phyloP scores from a whole-genome alignment of 805 yeast species.

The Yamadazyma nakazawae region DNA sequence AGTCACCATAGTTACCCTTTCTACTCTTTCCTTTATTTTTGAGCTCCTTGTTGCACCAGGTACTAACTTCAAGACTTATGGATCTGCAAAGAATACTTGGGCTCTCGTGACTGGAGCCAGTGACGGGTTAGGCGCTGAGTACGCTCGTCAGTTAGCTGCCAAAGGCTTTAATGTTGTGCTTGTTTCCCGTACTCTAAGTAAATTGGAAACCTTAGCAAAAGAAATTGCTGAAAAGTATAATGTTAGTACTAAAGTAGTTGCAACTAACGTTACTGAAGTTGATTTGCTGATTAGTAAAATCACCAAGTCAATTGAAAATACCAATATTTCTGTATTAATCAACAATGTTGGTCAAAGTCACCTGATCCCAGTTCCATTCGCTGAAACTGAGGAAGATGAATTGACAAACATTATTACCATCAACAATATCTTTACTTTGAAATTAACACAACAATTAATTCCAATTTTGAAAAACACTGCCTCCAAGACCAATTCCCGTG shows the following conservation, averaged over 20 bases:
- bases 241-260: constrained; percentile 63
- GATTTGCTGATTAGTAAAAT: constrained; percentile 55
- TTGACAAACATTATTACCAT: constrained; percentile 77
- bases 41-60: constrained; percentile 49
- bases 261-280: constrained; percentile 77
- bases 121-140: constrained; percentile 96
- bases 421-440: constrained; percentile 80
- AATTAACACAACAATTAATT: constrained; percentile 73
- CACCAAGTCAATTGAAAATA: constrained; percentile 40
- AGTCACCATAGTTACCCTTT: constrained; percentile 47
- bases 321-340: constrained; percentile 71
- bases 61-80: constrained; percentile 57
- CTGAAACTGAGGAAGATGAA: constrained; percentile 74
- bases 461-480: constrained; percentile 55
- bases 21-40: constrained; percentile 49
- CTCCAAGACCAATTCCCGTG: constrained; percentile 42
- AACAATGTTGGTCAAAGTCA: constrained; percentile 96
- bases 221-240: constrained; percentile 58
- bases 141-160: constrained; percentile 77
- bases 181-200: constrained; percentile 79
- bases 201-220: constrained; percentile 61
- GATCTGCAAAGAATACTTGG: constrained; percentile 73
- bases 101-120: constrained; percentile 98
- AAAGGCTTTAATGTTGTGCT: constrained; percentile 81
- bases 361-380: constrained; percentile 90